These are phyloP conservation scores for Penicillium olsonii DNA, from an alignment of 2,329 filamentous ascomycete species.

Conservation along the genomic window DNA sequence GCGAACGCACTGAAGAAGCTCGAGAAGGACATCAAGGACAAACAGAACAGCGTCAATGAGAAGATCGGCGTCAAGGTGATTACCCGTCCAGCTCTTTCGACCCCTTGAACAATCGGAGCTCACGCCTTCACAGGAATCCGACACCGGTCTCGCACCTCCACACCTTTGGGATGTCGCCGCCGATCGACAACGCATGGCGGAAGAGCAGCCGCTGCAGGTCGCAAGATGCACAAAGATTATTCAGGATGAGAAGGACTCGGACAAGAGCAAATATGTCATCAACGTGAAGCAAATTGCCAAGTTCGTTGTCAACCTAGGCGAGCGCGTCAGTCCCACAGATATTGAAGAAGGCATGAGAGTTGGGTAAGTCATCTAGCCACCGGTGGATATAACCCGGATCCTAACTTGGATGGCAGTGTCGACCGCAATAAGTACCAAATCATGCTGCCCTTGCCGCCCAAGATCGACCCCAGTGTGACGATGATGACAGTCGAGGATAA, in stretches of 20 bases:
- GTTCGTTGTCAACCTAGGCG: constrained; percentile 96
- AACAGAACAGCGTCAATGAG: constrained; percentile 96
- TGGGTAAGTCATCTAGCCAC: constrained; percentile 54
- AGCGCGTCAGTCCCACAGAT: constrained; percentile 95
- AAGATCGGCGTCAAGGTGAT: constrained; percentile 73
- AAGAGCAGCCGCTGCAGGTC: constrained; percentile 97
- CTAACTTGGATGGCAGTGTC: constrained; percentile 56
- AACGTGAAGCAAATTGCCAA: constrained; percentile 99
- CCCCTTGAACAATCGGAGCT: constrained; percentile 21
- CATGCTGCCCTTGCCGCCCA: constrained; percentile 89
- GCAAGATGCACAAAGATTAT: constrained; percentile 99
- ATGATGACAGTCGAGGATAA: constrained; percentile 99
- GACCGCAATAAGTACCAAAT: constrained; percentile 99
- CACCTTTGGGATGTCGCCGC: constrained; percentile 99
- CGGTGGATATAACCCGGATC: background rate
- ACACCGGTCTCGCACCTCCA: constrained; percentile 95
- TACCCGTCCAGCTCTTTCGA: constrained; percentile 7
- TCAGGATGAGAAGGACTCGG: constrained; percentile 88
- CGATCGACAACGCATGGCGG: constrained; percentile 96
- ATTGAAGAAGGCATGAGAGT: constrained; percentile 99
- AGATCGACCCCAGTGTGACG: constrained; percentile 97
- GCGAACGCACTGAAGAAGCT: constrained; percentile 92
- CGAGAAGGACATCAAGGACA: constrained; percentile 99
- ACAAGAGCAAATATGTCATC: constrained; percentile 99
- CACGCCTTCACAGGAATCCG: constrained; percentile 72